A percentile compares a stretch with the other conserved stretches of the same genome.
Evolutionary conservation across 1,284 basidiomycete species (phyloP).

Genomic region (Cryptococcus sp.): DNA sequence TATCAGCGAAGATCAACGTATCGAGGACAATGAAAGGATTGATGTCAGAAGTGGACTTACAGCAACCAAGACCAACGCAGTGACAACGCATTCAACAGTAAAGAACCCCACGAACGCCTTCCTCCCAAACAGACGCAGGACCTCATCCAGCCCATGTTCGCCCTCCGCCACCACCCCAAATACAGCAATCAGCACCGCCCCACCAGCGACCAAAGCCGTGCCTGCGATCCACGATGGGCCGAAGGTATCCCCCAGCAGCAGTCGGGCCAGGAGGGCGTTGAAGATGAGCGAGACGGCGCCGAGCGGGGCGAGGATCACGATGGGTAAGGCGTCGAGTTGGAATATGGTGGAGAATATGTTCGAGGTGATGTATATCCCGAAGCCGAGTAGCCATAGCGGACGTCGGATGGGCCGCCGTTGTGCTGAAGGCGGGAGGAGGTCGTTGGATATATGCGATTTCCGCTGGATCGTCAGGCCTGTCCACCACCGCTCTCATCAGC

Average conservation of each 20-base stretch:
- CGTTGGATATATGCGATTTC: constrained; percentile 89
- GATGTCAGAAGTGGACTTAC: constrained; percentile 57
- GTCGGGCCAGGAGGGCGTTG: constrained; percentile 89
- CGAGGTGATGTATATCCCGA: constrained; percentile 79
- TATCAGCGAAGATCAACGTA: too few species aligned
- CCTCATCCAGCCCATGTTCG: constrained; percentile 84
- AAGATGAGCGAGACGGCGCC: constrained; percentile 89
- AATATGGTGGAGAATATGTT: constrained; percentile 83
- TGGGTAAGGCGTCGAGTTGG: constrained; percentile 90
- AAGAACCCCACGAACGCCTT: constrained; percentile 82
- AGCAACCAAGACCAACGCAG: constrained; percentile 64
- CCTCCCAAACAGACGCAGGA: constrained; percentile 75
- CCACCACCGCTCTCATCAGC: not conserved
- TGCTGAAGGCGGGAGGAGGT: constrained; percentile 65
- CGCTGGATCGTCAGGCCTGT: constrained; percentile 85
- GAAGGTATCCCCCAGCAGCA: constrained; percentile 84
- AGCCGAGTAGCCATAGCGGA: constrained; percentile 84
- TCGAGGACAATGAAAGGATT: too few species aligned
- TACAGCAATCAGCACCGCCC: constrained; percentile 84
- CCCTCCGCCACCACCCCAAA: constrained; percentile 92
- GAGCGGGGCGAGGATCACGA: constrained; percentile 88
- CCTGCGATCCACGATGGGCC: constrained; percentile 82
- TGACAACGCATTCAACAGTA: constrained; percentile 66
- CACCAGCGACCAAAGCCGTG: constrained; percentile 82
- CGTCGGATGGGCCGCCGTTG: constrained; percentile 72